Conservation (phyloP, 2,329 filamentous ascomycete genomes). For the Microsporum audouinii region DNA sequence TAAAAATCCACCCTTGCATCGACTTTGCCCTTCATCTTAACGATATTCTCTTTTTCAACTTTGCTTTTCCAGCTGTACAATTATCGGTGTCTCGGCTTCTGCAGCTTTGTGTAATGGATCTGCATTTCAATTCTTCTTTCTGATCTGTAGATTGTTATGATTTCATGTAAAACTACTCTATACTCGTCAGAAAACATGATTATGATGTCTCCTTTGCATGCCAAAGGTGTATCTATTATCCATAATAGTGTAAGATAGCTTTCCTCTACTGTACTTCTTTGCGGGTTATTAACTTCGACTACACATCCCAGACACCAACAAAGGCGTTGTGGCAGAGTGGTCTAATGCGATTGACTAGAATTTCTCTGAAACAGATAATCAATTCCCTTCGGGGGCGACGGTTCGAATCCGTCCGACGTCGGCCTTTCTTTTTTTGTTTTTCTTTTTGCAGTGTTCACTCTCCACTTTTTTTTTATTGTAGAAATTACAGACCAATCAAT, state of each 20-base stretch:
- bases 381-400: constrained; percentile 5
- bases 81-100: not conserved
- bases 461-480: not conserved
- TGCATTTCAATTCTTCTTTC: not conserved
- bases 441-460: not conserved
- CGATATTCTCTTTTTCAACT: not conserved
- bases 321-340: constrained; percentile 7
- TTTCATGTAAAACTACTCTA: too few species aligned
- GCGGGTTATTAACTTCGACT: not conserved
- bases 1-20: not conserved
- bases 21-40: not conserved
- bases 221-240: not conserved
- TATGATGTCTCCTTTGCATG: not conserved
- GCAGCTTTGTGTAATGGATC: not conserved
- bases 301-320: not conserved
- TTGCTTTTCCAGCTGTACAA: not conserved
- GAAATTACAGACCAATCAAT: not conserved
- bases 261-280: not conserved
- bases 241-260: not conserved
- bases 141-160: too few species aligned
- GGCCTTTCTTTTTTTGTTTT: not conserved
- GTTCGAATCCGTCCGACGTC: constrained; percentile 5
- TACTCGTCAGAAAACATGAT: not conserved
- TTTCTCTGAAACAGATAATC: constrained; percentile 1
- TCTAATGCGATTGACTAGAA: constrained; percentile 8